These are phyloP conservation scores for Trametes cinnabarina DNA, from an alignment of 768 basidiomycete genomes.

Conservation along the genomic window DNA sequence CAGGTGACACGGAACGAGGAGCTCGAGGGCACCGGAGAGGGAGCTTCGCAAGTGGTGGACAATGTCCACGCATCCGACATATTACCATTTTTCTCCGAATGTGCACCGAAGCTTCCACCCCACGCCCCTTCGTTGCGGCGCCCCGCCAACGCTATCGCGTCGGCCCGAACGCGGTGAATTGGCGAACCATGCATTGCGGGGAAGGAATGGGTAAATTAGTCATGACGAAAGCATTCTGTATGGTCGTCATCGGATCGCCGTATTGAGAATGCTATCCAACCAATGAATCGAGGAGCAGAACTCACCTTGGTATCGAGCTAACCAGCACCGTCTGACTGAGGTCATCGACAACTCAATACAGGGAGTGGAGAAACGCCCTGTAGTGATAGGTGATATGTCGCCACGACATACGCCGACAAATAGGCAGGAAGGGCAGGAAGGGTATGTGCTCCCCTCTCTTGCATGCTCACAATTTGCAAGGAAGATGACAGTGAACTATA, in stretches of 20 bases:
- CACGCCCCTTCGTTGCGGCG: neutral
- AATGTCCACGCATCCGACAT: constrained; percentile 6
- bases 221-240: neutral
- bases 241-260: constrained; percentile 1
- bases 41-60: neutral
- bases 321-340: neutral
- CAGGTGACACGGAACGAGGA: neutral
- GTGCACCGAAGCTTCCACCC: constrained; percentile 14
- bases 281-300: neutral
- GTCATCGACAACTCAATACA: neutral
- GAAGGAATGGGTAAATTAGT: constrained; percentile 6
- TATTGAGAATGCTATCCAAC: neutral
- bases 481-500: neutral
- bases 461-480: neutral
- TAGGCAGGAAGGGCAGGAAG: neutral
- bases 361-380: neutral
- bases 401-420: constrained; percentile 9
- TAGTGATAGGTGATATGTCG: constrained; percentile 8
- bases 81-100: constrained; percentile 15
- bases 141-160: neutral
- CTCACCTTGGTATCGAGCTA: neutral
- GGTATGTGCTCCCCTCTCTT: neutral
- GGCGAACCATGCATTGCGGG: neutral
- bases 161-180: constrained; percentile 2
- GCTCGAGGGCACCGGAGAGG: neutral